Conservation (phyloP, 805 yeast species). For the Starmerella vitae region DNA sequence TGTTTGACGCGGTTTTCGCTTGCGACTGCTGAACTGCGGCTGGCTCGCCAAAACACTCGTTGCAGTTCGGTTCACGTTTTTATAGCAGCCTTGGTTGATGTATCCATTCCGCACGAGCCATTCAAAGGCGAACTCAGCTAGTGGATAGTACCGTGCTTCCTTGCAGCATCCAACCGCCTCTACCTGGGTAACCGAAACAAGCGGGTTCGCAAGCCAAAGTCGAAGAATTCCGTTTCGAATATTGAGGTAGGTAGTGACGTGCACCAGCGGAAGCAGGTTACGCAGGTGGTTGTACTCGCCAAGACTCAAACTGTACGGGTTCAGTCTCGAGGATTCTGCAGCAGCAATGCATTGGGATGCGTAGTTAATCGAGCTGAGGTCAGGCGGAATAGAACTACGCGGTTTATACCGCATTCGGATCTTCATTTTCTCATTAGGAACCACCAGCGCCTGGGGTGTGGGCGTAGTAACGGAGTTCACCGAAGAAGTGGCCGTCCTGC, state of each 20-base stretch:
- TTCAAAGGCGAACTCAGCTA: conserved; percentile 34
- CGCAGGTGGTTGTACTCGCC: conserved; percentile 29
- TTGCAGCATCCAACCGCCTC: conserved; percentile 35
- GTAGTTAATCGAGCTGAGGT: conserved; percentile 26
- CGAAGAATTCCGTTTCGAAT: conserved; percentile 32
- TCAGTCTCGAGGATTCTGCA: conserved; percentile 30
- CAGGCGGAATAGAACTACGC: conserved; percentile 31
- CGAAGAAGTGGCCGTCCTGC: background rate
- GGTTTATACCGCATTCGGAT: conserved; percentile 25
- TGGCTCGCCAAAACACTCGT: conserved; percentile 7
- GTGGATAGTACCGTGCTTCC: conserved; percentile 28
- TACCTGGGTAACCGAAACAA: conserved; percentile 29
- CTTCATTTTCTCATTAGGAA: no score
- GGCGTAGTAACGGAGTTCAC: background rate
- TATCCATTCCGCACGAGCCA: conserved; percentile 32
- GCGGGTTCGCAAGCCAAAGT: conserved; percentile 33
- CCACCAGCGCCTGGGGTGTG: background rate
- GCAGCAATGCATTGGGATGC: conserved; percentile 32
- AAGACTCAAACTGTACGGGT: conserved; percentile 28
- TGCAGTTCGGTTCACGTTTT: background rate
- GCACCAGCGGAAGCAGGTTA: conserved; percentile 25
- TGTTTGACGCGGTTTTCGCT: conserved; percentile 27
- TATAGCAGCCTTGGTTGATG: conserved; percentile 31
- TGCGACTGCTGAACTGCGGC: conserved; percentile 15
- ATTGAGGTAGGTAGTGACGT: conserved; percentile 32